These are phyloP conservation scores for Rugonectria rugulosa DNA, from an alignment of 2,329 filamentous ascomycete genomes.

Conservation along the genomic window DNA sequence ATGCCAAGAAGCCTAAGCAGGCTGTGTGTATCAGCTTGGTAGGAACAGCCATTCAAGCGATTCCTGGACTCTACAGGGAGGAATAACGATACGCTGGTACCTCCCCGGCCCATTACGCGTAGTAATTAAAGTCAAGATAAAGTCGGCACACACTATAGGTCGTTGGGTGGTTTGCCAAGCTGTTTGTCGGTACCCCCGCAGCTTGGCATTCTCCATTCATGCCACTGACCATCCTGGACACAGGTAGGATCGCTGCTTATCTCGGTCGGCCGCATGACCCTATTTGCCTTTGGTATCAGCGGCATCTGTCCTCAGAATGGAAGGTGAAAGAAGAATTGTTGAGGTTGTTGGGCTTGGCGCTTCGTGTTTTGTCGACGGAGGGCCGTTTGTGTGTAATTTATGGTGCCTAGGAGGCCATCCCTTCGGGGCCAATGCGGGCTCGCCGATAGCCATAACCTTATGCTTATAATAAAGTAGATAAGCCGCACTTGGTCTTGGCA, in stretches of 20 bases:
- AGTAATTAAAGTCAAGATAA: conserved; percentile 7
- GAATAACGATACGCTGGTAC: not conserved
- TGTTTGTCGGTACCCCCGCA: conserved; percentile 27
- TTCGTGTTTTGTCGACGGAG: not conserved
- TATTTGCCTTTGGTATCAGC: not conserved
- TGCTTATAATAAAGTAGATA: conserved; percentile 6
- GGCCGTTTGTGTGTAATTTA: not conserved
- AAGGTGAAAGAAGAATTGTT: conserved; percentile 33
- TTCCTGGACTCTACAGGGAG: not conserved
- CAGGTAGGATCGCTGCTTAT: conserved; percentile 24
- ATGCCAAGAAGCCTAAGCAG: not conserved
- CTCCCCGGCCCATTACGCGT: conserved; percentile 6
- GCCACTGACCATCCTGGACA: not conserved
- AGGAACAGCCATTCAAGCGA: not conserved
- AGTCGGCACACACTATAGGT: conserved; percentile 11
- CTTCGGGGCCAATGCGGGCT: not conserved
- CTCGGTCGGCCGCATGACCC: conserved; percentile 32
- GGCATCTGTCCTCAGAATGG: conserved; percentile 29
- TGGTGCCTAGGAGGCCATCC: not conserved
- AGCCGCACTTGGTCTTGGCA: not conserved
- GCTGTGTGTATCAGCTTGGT: not conserved
- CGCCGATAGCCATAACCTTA: not conserved
- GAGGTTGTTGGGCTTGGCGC: not conserved
- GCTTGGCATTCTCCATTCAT: conserved; percentile 20
- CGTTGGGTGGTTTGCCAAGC: conserved; percentile 16